A percentile compares a stretch with the other conserved stretches of the same genome.
Evolutionary conservation across 108 stramenopile species (phyloP).

Genomic region (Discostella pseudostelligera): DNA sequence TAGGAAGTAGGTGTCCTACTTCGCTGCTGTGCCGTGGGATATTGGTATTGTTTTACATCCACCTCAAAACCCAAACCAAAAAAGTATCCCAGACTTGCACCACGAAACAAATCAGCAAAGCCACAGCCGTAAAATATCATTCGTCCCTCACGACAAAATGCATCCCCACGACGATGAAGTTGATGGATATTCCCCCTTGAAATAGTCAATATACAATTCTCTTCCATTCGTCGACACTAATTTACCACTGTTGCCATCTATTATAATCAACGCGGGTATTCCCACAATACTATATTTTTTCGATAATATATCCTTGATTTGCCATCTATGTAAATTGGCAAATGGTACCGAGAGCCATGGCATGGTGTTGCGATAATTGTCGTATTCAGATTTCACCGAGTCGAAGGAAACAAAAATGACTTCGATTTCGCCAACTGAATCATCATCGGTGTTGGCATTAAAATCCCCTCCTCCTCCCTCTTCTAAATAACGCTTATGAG

Average conservation of each 20-base stretch:
- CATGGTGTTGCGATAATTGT: constrained; percentile 66
- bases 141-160: constrained; percentile 20
- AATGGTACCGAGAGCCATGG: constrained; percentile 88
- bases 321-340: constrained; percentile 43
- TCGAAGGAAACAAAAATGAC: constrained; percentile 87
- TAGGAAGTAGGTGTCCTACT: no score
- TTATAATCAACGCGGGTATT: constrained; percentile 77
- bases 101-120: no score
- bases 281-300: constrained; percentile 50
- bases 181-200: constrained; percentile 28
- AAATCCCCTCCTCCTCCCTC: no score
- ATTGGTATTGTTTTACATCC: no score
- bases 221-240: constrained; percentile 35
- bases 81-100: no score
- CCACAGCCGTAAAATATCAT: no score
- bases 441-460: neutral
- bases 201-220: constrained; percentile 31
- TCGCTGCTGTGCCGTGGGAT: no score
- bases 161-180: constrained; percentile 25
- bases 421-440: constrained; percentile 52
- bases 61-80: no score
- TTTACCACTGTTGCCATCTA: constrained; percentile 64
- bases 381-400: constrained; percentile 67
- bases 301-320: constrained; percentile 38
- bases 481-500: constrained; percentile 30